These are phyloP conservation scores for Histomonas meleagridis DNA, from an alignment of 208 protist genomes.

Conservation along the genomic window DNA sequence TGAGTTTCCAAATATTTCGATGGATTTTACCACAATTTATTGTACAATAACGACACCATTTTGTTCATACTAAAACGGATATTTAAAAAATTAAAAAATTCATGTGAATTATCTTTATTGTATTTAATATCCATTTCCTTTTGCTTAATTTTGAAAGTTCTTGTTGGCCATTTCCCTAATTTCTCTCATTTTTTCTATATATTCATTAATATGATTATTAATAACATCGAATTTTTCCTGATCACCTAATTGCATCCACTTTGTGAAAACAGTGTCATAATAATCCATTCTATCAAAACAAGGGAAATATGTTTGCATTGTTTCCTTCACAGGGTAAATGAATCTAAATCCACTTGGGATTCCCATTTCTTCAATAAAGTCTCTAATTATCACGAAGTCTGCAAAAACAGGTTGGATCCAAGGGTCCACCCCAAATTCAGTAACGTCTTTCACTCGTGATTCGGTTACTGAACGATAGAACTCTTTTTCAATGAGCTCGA, in stretches of 20 bases:
- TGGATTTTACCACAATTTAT: no score
- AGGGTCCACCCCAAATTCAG: not conserved
- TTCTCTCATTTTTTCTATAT: not conserved
- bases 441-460: not conserved
- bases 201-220: not conserved
- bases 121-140: no score
- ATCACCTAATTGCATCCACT: not conserved
- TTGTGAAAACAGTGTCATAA: not conserved
- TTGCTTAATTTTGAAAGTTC: no score
- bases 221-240: not conserved
- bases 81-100: no score
- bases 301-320: not conserved
- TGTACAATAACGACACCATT: no score
- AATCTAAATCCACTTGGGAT: not conserved
- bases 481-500: not conserved
- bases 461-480: not conserved
- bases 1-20: no score
- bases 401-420: not conserved
- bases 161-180: no score
- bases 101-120: no score
- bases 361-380: not conserved
- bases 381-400: not conserved
- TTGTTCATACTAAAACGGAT: no score
- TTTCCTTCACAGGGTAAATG: not conserved
- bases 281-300: not conserved